Percentiles rank a stretch among this genome's conserved stretches.
Conservation (phyloP, 2,329 filamentous ascomycete species). For the Apiospora phragmitis region DNA sequence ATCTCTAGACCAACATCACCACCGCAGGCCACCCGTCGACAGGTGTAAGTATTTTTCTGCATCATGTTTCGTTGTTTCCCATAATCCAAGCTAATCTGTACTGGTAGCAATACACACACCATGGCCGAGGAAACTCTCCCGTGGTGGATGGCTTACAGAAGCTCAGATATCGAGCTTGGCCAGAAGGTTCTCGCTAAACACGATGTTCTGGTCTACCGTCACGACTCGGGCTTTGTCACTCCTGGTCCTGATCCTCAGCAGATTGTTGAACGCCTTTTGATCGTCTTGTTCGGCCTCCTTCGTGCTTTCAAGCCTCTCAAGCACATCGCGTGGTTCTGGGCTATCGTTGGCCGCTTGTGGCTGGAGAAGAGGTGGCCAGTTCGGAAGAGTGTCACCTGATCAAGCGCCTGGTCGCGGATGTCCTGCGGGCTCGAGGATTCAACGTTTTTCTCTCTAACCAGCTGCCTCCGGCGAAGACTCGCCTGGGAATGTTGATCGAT, state of each 20-base stretch:
- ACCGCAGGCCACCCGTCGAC: no score
- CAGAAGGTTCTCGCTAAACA: no score
- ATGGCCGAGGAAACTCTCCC: no score
- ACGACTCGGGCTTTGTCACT: background rate
- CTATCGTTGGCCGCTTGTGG: background rate
- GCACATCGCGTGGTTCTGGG: background rate
- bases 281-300: background rate
- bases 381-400: no score
- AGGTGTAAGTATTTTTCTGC: no score
- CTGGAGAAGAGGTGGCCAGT: no score
- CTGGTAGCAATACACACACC: no score
- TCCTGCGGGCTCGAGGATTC: background rate
- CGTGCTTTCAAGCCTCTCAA: background rate
- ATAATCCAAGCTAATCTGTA: no score
- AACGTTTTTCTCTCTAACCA: background rate
- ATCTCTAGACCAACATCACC: no score
- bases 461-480: background rate
- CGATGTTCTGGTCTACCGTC: background rate
- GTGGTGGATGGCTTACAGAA: background rate
- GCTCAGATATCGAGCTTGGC: background rate
- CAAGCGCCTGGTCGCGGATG: background rate
- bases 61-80: no score
- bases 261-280: background rate
- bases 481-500: background rate
- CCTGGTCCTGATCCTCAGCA: background rate